Evolutionary conservation across 495 filamentous ascomycete species (phyloP), one percentile per base, ranked within the genome.

Genomic region (Letharia lupina): DNA sequence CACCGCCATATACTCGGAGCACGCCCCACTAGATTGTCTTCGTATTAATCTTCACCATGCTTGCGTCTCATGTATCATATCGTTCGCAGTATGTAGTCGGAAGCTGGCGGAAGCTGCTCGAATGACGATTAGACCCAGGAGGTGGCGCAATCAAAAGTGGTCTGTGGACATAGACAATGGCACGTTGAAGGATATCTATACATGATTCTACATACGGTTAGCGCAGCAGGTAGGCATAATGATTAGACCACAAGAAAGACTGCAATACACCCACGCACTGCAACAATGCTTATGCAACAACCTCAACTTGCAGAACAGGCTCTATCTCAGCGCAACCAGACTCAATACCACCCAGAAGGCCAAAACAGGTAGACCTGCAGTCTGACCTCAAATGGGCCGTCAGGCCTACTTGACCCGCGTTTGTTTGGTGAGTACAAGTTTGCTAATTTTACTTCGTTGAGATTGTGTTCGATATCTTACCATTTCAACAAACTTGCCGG

Each of bases 341-440:
- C 5, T 44, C 31, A 35, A 45, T 60, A 41, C 16, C 23, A 28
- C 23, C 23, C 23, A 28, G 20, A 11, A 20, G 35, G 35, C 18
- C 31, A 20, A 31, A 20, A 20, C 0, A 2, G 13, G 33, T 4
- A 23, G 7, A 0, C 9, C 7, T 35, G 5, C 7, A 2, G 16
- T 9, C 10, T 35, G 7, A 8, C 31, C 15, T 45, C n/a, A 48
- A 37, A 84, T 84, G 81, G 81, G 81, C 60, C 77, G 79, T 70
- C 79, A 77, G 69, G 76, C 76, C 65, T 82, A 80, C 71, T 69
- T 84, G 69, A 80, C 78, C 70, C 74, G 79, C 68, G 75, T 84
- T 63, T 80, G 80, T 74, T 72, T 84, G 77, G 81, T 84, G 80
- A 75, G 81, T 73, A 64, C 31, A 47, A 61, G n/a, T 60, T 4